A percentile compares a stretch with the other conserved stretches of the same genome.
These are phyloP conservation scores for Phytopythium aichiense DNA, from an alignment of 352 stramenopile genomes.

Conservation along the genomic window DNA sequence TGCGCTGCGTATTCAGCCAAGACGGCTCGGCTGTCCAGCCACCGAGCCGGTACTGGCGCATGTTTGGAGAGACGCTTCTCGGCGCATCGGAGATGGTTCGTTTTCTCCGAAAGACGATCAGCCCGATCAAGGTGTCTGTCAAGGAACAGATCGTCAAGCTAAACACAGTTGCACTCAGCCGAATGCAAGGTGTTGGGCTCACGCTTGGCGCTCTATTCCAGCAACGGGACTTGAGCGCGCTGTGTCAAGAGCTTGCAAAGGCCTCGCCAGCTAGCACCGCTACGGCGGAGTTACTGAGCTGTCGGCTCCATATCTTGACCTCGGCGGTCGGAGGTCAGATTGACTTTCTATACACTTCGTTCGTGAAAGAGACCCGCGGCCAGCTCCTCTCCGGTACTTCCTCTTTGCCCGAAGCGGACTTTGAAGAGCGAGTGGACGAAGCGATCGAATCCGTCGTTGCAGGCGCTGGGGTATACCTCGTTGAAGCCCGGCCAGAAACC, in stretches of 20 bases:
- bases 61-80: constrained; percentile 67
- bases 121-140: constrained; percentile 36
- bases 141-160: constrained; percentile 55
- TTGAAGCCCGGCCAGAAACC: constrained; percentile 39
- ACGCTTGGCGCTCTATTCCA: constrained; percentile 51
- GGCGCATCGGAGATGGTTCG: constrained; percentile 62
- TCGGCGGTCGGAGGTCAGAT: constrained; percentile 34
- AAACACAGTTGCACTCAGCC: constrained; percentile 45
- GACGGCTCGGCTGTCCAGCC: constrained; percentile 6
- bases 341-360: constrained; percentile 41
- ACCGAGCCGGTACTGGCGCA: constrained; percentile 60
- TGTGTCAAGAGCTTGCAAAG: constrained; percentile 44
- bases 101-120: constrained; percentile 49
- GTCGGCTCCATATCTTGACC: constrained; percentile 31
- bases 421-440: constrained; percentile 49
- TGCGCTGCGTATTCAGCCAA: constrained; percentile 55
- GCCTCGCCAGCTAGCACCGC: constrained; percentile 23
- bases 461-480: constrained; percentile 28
- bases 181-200: constrained; percentile 49
- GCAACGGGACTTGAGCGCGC: constrained; percentile 44
- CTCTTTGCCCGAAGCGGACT: constrained; percentile 17
- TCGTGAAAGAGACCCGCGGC: constrained; percentile 31
- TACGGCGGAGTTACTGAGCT: constrained; percentile 35
- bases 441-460: constrained; percentile 42
- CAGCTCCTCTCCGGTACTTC: constrained; percentile 21